Base-by-base conservation (phyloP, 2,329 filamentous ascomycete genomes). In the Aspergillus latus region DNA sequence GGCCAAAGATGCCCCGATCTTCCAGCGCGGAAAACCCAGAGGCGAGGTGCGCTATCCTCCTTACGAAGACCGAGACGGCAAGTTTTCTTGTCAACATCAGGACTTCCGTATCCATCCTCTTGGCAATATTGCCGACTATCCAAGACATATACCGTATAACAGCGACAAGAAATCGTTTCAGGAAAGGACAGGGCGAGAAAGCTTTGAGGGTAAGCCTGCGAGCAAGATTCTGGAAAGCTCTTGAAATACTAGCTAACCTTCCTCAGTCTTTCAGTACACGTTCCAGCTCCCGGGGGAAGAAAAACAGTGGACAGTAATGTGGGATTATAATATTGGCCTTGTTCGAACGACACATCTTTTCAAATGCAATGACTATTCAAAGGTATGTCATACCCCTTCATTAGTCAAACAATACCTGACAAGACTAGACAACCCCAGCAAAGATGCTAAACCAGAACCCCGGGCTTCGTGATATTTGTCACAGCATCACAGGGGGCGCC, bases 311-410 rank as follows among this genome's bases (percentile, higher is more conserved):
- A 84, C 84, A 0, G 86, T 97, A 59, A 92, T 97, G 84, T 99
- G 94, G 94, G 94, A 99, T 73, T 97, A 97, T 77, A 93, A 95
- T 66, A 85, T 93, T 59, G 94, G 94, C 7, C 86, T 97, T 30
- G 92, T 97, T 60, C 87, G 93, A 59, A 95, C 96, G 74, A 97
- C 92, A 2, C 89, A 92, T 29, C 90, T 97, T 70, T 97, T 97
- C 82, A 96, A 96, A 73, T 92, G 89, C 63, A 88, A 87, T 70
- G 86, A 88, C 61, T 93, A 93, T 69, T 83, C 88, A 62, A 99
- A 99, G 85, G 93, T 92, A 71, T 68, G 66, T 37, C 44, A 15
- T 7, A 34, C 2, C 46, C 32, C 21, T n/a, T 34, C 4, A 2
- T 7, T 32, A 26, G 9, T 32, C 32, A 29, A 29, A 28, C 5